Evolutionary conservation across 371 early-diverging fungal species (phyloP).

Genomic region (Capillidium rhysosporum): DNA sequence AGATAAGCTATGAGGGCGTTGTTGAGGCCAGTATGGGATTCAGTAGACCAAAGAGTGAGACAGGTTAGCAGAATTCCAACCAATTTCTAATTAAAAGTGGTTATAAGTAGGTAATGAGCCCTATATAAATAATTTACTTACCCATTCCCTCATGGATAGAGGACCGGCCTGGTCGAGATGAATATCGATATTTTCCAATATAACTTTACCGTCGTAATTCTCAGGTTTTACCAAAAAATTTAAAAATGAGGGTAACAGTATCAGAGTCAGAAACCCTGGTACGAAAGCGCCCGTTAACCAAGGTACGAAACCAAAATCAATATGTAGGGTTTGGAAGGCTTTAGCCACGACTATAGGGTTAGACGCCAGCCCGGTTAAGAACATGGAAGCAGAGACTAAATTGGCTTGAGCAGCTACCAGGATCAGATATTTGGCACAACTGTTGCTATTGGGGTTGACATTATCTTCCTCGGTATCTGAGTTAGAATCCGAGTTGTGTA

Average conservation of each 20-base stretch:
- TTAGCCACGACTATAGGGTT: slow-evolving; percentile 2
- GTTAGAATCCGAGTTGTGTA: no score
- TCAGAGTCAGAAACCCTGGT: neutral
- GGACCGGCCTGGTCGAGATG: no score
- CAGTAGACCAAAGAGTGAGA: slow-evolving; percentile 45
- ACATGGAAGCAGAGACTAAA: neutral
- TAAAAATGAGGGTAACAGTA: slow-evolving; percentile 4
- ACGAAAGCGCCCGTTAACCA: slow-evolving; percentile 8
- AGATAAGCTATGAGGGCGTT: slow-evolving; percentile 44
- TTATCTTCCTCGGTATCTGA: no score
- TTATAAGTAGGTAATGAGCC: slow-evolving; percentile 3
- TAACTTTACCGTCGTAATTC: neutral
- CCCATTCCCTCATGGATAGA: no score
- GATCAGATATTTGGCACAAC: neutral
- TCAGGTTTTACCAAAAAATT: slow-evolving; percentile 17
- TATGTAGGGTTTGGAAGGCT: neutral
- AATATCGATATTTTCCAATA: no score
- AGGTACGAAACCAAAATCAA: slow-evolving; percentile 7
- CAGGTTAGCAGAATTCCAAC: slow-evolving; percentile 26
- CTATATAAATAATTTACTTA: no score
- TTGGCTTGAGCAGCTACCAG: slow-evolving; percentile 5
- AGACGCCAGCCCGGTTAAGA: slow-evolving; percentile 1
- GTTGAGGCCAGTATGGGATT: slow-evolving; percentile 31
- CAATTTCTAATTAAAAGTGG: slow-evolving; percentile 17
- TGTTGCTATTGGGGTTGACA: neutral